phyloP scores from a whole-genome alignment of 2,329 filamentous ascomycete species.

The Ascomycota sp. region DNA sequence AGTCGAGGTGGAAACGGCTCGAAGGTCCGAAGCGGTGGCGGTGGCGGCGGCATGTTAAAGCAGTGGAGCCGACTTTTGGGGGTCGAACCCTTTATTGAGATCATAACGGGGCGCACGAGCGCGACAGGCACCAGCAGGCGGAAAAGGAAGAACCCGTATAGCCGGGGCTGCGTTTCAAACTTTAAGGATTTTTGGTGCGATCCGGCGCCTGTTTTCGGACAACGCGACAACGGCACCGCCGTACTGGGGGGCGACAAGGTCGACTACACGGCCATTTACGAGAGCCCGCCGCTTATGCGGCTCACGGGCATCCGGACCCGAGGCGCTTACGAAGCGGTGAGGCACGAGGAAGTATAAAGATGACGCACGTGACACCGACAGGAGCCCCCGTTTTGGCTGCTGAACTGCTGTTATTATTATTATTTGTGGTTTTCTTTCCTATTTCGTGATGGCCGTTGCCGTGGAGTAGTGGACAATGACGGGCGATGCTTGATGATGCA shows the following conservation, averaged over 20 bases:
- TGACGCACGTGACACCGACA: too few relatives aligned
- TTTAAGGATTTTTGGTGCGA: slow-evolving; percentile 97
- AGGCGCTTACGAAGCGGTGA: slow-evolving; percentile 43
- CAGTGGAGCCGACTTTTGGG: slow-evolving; percentile 74
- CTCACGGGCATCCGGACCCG: slow-evolving; percentile 25
- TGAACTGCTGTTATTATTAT: not conserved
- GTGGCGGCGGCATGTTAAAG: slow-evolving; percentile 45
- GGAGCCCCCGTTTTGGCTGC: not conserved
- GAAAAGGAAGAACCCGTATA: slow-evolving; percentile 62
- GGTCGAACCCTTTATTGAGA: slow-evolving; percentile 84
- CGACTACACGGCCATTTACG: slow-evolving; percentile 81
- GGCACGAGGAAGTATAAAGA: slow-evolving; percentile 26
- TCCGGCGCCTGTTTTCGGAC: slow-evolving; percentile 59
- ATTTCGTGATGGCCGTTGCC: not conserved
- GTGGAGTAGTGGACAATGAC: too few relatives aligned
- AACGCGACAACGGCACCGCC: slow-evolving; percentile 51
- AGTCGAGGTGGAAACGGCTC: slow-evolving; percentile 25
- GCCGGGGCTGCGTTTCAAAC: slow-evolving; percentile 63
- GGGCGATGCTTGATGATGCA: too few relatives aligned
- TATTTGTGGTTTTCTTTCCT: not conserved
- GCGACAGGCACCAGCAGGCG: slow-evolving; percentile 33
- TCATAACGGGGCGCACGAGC: slow-evolving; percentile 65
- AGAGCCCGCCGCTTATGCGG: slow-evolving; percentile 54
- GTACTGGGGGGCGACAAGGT: slow-evolving; percentile 59
- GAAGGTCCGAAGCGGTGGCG: slow-evolving; percentile 27